These are phyloP conservation scores for Voacanga thouarsii DNA, from an alignment of 257 asterid genomes.

Conservation along the genomic window DNA sequence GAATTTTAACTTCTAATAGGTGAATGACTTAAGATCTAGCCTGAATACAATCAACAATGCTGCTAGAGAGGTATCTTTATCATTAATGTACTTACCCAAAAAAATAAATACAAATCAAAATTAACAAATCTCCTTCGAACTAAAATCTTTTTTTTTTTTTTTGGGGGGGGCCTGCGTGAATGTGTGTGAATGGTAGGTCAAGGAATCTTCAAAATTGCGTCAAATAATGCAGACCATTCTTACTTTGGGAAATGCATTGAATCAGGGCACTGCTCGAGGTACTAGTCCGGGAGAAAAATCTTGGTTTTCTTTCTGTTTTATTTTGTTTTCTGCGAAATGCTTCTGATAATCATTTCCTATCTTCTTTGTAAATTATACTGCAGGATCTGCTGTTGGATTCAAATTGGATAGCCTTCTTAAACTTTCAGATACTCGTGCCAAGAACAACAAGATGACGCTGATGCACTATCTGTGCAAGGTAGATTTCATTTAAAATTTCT, in stretches of 20 bases:
- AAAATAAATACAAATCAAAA: no score
- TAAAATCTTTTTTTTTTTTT: no score
- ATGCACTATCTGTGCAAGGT: conserved; percentile 99
- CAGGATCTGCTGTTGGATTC: conserved; percentile 98
- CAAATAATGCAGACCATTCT: conserved; percentile 98
- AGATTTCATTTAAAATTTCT: conserved; percentile 17
- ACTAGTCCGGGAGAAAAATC: conserved; percentile 19
- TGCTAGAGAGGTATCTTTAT: conserved; percentile 67
- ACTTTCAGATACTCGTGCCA: conserved; percentile 98
- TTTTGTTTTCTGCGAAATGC: conserved; percentile 16
- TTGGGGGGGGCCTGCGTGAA: no score
- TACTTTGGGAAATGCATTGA: conserved; percentile 93
- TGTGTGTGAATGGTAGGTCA: conserved; percentile 60
- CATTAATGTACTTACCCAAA: neutral
- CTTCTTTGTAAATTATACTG: conserved; percentile 17
- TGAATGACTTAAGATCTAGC: conserved; percentile 69
- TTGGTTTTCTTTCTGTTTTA: conserved; percentile 2
- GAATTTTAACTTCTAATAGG: conserved; percentile 50
- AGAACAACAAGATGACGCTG: conserved; percentile 94
- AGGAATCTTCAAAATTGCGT: conserved; percentile 78
- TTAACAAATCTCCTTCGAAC: no score
- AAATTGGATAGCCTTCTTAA: conserved; percentile 97
- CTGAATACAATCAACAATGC: conserved; percentile 77
- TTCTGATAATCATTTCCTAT: conserved; percentile 22
- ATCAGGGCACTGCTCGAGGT: conserved; percentile 99